Conservation (phyloP, 129 eudicot species). For the Saposhnikovia divaricata region DNA sequence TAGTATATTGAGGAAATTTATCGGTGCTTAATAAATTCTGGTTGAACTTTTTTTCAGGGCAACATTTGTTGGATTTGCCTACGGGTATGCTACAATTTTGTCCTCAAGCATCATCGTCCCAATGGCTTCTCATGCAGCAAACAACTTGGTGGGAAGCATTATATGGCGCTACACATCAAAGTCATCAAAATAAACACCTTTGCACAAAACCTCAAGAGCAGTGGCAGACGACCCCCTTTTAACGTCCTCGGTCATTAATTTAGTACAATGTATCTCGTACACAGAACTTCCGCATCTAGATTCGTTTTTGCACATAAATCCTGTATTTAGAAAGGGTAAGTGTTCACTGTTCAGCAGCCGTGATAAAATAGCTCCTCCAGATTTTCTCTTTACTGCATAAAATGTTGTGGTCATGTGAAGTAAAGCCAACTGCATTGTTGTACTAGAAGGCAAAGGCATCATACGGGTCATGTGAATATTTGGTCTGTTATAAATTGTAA, state of each 20-base stretch:
- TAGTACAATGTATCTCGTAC: not conserved
- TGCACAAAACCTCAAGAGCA: not conserved
- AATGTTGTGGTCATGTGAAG: not conserved
- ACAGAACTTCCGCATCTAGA: not conserved
- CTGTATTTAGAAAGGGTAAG: not conserved
- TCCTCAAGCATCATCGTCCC: slow-evolving; percentile 84
- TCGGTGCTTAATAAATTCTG: not conserved
- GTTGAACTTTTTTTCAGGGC: slow-evolving; percentile 44
- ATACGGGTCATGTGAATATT: not conserved
- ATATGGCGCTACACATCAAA: slow-evolving; percentile 62
- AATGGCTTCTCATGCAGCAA: slow-evolving; percentile 84
- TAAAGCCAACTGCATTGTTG: not conserved
- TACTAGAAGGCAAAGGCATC: not conserved
- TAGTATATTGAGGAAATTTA: not conserved
- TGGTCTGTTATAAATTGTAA: not conserved
- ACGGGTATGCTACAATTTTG: slow-evolving; percentile 64
- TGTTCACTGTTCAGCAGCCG: not conserved
- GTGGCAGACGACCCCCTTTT: not conserved
- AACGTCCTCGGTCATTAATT: not conserved
- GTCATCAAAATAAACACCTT: slow-evolving; percentile 14
- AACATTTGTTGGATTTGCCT: slow-evolving; percentile 71
- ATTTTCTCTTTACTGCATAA: not conserved
- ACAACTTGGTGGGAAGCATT: slow-evolving; percentile 72
- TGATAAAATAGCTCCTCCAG: not conserved
- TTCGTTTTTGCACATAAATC: not conserved